Percentiles rank a stretch among this genome's conserved stretches.
phyloP scores from a whole-genome alignment of 192 early-diverging fungal species.

The Coemansia sp. region DNA sequence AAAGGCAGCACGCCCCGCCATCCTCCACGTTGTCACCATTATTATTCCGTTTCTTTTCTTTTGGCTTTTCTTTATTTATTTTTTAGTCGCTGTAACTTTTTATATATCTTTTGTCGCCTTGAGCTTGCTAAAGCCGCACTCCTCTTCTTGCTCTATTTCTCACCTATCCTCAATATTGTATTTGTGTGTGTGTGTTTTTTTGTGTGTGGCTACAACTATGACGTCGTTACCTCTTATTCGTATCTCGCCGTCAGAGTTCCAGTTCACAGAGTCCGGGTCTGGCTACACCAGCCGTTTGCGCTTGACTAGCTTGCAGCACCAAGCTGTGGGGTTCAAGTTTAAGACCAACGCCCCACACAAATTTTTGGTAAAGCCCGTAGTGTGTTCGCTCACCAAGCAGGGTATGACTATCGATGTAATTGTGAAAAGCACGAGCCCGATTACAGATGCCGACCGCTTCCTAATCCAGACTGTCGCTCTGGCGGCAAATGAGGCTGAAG shows the following conservation, averaged over 20 bases:
- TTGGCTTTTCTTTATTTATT: background rate
- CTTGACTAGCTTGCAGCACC: slow-evolving; percentile 48
- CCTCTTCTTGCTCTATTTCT: background rate
- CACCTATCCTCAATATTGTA: background rate
- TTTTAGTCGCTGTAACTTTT: background rate
- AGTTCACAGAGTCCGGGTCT: slow-evolving; percentile 47
- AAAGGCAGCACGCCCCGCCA: slow-evolving; percentile 3
- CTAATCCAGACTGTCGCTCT: slow-evolving; percentile 61
- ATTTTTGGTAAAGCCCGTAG: slow-evolving; percentile 62
- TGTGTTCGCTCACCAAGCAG: slow-evolving; percentile 49
- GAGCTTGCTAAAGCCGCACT: background rate
- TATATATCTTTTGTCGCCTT: background rate
- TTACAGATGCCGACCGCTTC: slow-evolving; percentile 58
- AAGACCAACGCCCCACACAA: slow-evolving; percentile 65
- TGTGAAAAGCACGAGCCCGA: slow-evolving; percentile 53
- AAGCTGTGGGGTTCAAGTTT: slow-evolving; percentile 61
- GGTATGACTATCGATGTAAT: slow-evolving; percentile 56
- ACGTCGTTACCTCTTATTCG: slow-evolving; percentile 50
- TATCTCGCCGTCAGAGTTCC: slow-evolving; percentile 58
- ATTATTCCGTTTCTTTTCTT: background rate
- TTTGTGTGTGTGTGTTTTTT: too few species aligned
- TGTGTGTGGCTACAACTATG: slow-evolving; percentile 8
- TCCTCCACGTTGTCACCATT: background rate
- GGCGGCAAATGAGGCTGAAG: slow-evolving; percentile 46
- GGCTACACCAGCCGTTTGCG: slow-evolving; percentile 57